phyloP scores from a whole-genome alignment of 257 asterid genomes.

The Nicotiana noctiflora region DNA sequence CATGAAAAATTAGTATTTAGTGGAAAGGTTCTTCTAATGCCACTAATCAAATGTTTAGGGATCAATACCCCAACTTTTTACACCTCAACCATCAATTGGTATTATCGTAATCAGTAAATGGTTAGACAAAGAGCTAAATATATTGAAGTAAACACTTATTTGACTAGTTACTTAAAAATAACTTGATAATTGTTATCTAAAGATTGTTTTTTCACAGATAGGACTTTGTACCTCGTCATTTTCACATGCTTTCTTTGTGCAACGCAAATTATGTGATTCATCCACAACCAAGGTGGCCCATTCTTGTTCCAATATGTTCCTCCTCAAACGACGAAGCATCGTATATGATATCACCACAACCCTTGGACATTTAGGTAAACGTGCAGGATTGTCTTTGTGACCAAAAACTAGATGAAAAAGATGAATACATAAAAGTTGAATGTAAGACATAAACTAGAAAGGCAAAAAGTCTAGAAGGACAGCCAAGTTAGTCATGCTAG shows the following conservation, averaged over 20 bases:
- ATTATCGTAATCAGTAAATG: background rate
- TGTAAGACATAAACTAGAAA: background rate
- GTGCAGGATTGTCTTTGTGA: constrained; percentile 70
- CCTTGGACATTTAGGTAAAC: constrained; percentile 61
- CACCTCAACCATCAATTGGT: constrained; percentile 2
- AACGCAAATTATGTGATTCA: constrained; percentile 85
- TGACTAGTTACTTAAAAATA: background rate
- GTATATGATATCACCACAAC: constrained; percentile 77
- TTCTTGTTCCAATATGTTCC: constrained; percentile 65
- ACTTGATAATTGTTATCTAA: background rate
- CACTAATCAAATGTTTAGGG: constrained; percentile 4
- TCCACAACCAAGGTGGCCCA: constrained; percentile 86
- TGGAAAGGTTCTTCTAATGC: background rate
- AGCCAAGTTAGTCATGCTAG: constrained; percentile 1
- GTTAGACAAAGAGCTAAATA: background rate
- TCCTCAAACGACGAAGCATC: constrained; percentile 80
- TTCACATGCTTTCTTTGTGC: constrained; percentile 62
- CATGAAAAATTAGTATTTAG: background rate
- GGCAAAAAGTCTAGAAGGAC: background rate
- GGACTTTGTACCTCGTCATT: constrained; percentile 57
- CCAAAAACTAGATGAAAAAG: constrained; percentile 55
- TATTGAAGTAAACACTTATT: background rate
- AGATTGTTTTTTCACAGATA: background rate
- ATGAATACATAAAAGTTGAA: background rate
- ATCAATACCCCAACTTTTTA: background rate